Percentiles rank a stretch among this genome's conserved stretches.
phyloP scores from a whole-genome alignment of 2,329 filamentous ascomycete genomes.

The Beauveria caledonica region DNA sequence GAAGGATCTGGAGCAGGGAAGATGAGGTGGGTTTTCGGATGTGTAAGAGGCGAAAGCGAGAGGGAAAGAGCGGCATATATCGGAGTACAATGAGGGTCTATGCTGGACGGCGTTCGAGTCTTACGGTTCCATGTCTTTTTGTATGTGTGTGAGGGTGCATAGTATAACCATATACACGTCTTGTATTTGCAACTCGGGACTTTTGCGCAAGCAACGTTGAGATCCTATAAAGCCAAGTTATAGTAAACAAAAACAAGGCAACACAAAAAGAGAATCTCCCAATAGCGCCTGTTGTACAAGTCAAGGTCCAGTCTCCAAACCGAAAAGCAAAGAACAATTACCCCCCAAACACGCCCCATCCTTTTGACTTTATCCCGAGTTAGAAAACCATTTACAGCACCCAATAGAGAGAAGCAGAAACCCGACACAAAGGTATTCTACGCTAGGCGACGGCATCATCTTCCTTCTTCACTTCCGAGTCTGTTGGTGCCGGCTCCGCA shows the following conservation, averaged over 20 bases:
- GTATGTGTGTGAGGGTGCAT: too few species aligned
- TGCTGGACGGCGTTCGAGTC: background rate
- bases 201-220: background rate
- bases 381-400: background rate
- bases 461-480: background rate
- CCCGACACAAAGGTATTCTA: background rate
- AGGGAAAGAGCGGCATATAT: too few species aligned
- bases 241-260: background rate
- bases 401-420: background rate
- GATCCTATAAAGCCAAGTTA: background rate
- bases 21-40: background rate
- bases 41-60: background rate
- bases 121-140: background rate
- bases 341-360: background rate
- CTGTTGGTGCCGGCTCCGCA: background rate
- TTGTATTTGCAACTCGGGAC: background rate
- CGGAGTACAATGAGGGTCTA: too few species aligned
- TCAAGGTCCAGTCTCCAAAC: background rate
- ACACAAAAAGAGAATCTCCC: background rate
- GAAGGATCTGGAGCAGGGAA: constrained; percentile 1
- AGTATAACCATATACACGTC: background rate
- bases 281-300: constrained; percentile 10
- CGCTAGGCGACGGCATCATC: background rate
- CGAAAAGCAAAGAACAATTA: background rate
- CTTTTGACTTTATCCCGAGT: background rate